Evolutionary conservation across 148 eudicot species (phyloP).

Genomic region (Arbutus unedo): DNA sequence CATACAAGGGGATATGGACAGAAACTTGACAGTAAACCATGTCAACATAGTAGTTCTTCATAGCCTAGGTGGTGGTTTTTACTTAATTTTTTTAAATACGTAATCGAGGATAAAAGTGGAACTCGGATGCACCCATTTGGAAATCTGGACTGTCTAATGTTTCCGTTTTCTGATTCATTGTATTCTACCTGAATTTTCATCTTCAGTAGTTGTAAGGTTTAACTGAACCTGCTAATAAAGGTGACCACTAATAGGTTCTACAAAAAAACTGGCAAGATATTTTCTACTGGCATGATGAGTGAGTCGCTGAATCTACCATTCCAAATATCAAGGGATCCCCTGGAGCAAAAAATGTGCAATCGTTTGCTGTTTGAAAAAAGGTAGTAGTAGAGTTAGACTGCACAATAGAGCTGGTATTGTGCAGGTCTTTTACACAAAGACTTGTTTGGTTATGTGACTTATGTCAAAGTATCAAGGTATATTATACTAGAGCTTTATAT

Average conservation of each 20-base stretch:
- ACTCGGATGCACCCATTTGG: neutral
- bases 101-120: neutral
- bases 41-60: neutral
- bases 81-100: neutral
- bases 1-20: neutral
- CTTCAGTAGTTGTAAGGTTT: neutral
- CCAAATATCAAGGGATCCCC: neutral
- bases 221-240: neutral
- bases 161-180: neutral
- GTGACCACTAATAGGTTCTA: neutral
- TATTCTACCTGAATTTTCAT: neutral
- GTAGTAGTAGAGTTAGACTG: neutral
- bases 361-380: neutral
- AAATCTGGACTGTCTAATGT: neutral
- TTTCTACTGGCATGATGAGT: neutral
- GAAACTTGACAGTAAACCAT: neutral
- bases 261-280: neutral
- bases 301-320: neutral
- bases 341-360: neutral
- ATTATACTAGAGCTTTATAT: neutral
- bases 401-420: neutral
- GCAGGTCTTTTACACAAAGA: neutral
- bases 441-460: neutral
- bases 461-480: neutral
- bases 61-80: neutral